Conservation (phyloP, 1,284 basidiomycete species). For the Boletus sp. region DNA sequence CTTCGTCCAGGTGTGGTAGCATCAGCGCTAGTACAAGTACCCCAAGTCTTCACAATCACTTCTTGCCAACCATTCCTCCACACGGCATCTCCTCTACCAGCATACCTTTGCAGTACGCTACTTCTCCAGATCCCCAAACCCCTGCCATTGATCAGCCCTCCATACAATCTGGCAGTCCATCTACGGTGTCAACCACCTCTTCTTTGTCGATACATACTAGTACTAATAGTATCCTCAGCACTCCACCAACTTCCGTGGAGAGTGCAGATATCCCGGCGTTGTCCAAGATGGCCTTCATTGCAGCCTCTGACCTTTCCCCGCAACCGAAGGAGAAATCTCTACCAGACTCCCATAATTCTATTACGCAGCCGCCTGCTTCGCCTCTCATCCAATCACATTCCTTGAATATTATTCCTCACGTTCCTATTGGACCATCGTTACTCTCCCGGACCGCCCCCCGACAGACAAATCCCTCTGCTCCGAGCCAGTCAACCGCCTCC, state of each 20-base stretch:
- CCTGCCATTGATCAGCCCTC: constrained; percentile 25
- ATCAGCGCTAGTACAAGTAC: constrained; percentile 36
- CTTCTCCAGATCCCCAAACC: constrained; percentile 16
- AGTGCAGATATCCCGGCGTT: constrained; percentile 43
- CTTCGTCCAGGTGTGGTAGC: constrained; percentile 47
- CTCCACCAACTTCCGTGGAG: constrained; percentile 53
- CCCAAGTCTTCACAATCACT: constrained; percentile 27
- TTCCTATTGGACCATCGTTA: constrained; percentile 48
- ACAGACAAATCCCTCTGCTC: constrained; percentile 30
- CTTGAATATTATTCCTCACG: constrained; percentile 20
- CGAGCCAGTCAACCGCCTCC: constrained; percentile 20
- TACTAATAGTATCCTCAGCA: constrained; percentile 41
- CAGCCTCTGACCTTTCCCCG: constrained; percentile 25
- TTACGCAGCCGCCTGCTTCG: constrained; percentile 16
- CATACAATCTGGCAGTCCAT: constrained; percentile 28
- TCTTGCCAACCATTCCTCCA: constrained; percentile 12
- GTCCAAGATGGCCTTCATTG: constrained; percentile 39
- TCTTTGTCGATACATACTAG: constrained; percentile 45
- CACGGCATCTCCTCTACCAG: constrained; percentile 3
- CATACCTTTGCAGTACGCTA: constrained; percentile 1
- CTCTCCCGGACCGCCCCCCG: constrained; percentile 63
- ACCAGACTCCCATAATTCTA: neutral
- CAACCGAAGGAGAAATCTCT: constrained; percentile 5
- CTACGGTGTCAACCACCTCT: constrained; percentile 43
- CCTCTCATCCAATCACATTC: constrained; percentile 28